These are phyloP conservation scores for Moniliophthora roreri DNA, from an alignment of 1,284 basidiomycete genomes.

Conservation along the genomic window DNA sequence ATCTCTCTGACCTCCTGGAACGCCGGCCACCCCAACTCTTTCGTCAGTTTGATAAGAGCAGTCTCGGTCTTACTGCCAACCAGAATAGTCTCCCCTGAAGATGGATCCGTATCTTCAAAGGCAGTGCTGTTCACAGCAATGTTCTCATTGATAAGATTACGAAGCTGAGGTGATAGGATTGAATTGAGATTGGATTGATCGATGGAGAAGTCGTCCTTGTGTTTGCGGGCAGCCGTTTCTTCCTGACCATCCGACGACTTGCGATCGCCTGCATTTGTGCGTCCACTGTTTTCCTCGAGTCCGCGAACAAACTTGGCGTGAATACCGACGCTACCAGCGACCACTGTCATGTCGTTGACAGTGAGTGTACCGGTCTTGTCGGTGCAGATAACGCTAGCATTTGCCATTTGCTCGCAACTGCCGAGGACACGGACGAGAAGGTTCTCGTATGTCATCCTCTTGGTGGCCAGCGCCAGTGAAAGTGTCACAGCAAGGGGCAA, in stretches of 20 bases:
- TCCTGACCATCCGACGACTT: constrained; percentile 33
- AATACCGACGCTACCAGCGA: constrained; percentile 92
- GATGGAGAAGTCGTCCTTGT: constrained; percentile 78
- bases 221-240: constrained; percentile 32
- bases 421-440: constrained; percentile 93
- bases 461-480: constrained; percentile 95
- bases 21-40: constrained; percentile 80
- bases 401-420: constrained; percentile 98
- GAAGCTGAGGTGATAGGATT: constrained; percentile 63
- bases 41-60: constrained; percentile 88
- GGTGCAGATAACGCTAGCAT: constrained; percentile 94
- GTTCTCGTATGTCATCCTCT: constrained; percentile 94
- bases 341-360: constrained; percentile 93
- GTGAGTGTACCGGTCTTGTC: constrained; percentile 96
- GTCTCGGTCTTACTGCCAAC: constrained; percentile 97
- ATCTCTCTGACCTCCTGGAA: constrained; percentile 71
- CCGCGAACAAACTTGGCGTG: constrained; percentile 90
- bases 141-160: constrained; percentile 78
- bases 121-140: constrained; percentile 96
- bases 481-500: constrained; percentile 95
- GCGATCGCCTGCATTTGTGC: constrained; percentile 74
- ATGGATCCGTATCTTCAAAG: constrained; percentile 81
- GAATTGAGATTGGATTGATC: constrained; percentile 74
- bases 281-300: constrained; percentile 72
- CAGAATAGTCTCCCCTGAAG: constrained; percentile 68